Conservation (phyloP, 2,329 filamentous ascomycete genomes). For the Stagonosporopsis cucurbitacearum region DNA sequence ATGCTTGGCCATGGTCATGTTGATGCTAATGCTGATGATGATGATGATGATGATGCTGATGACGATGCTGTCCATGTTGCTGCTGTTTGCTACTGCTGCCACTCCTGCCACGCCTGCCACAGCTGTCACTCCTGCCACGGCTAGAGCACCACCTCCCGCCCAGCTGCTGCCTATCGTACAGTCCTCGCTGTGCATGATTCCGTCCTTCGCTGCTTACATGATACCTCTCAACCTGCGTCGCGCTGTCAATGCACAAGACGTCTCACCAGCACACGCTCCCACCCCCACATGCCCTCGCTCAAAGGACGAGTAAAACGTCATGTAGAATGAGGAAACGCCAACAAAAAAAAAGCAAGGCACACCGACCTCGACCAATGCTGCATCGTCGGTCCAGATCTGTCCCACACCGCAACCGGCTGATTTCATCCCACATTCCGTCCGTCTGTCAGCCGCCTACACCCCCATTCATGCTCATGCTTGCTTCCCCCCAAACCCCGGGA, state of each 20-base stretch:
- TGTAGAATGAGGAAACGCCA: slow-evolving; percentile 25
- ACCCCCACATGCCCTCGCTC: slow-evolving; percentile 28
- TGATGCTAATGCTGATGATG: no score
- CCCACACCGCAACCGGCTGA: slow-evolving; percentile 35
- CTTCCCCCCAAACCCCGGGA: slow-evolving; percentile 47
- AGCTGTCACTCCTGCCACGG: neutral
- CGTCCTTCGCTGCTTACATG: slow-evolving; percentile 24
- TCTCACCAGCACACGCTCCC: slow-evolving; percentile 13
- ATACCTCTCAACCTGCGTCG: slow-evolving; percentile 20
- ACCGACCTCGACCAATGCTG: slow-evolving; percentile 35
- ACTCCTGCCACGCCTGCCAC: no score
- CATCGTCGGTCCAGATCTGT: slow-evolving; percentile 27
- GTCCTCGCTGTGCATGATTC: slow-evolving; percentile 23
- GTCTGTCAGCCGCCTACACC: slow-evolving; percentile 27
- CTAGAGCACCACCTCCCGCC: slow-evolving; percentile 7
- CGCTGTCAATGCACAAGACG: slow-evolving; percentile 27
- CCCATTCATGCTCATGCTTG: slow-evolving; percentile 29
- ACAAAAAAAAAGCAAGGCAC: slow-evolving; percentile 39
- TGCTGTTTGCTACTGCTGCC: no score
- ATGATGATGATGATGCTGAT: no score
- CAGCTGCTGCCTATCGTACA: slow-evolving; percentile 30
- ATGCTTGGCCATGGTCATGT: neutral
- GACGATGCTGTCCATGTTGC: neutral
- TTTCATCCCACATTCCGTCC: slow-evolving; percentile 36
- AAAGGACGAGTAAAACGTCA: slow-evolving; percentile 25